Evolutionary conservation across 2,329 filamentous ascomycete species (phyloP).

Genomic region (Monosporascus sp.): DNA sequence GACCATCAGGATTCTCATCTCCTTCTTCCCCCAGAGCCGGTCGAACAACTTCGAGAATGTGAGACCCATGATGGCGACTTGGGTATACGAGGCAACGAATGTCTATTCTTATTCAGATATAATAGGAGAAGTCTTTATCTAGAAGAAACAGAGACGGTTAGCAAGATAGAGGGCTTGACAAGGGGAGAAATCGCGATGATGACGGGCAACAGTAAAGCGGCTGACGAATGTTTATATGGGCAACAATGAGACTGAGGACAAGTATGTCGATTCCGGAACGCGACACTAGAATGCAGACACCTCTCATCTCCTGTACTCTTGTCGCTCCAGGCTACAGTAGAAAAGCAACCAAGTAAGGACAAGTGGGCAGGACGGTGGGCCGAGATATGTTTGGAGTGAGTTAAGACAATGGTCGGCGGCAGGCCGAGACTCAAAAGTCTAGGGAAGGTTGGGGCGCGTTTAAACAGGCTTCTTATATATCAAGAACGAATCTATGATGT

Average conservation of each 20-base stretch:
- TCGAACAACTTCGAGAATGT: slow-evolving; percentile 96
- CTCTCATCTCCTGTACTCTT: slow-evolving; percentile 3
- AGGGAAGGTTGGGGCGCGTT: background rate
- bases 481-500: background rate
- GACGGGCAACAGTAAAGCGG: background rate
- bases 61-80: slow-evolving; percentile 86
- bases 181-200: background rate
- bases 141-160: slow-evolving; percentile 6
- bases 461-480: too few species aligned
- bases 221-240: background rate
- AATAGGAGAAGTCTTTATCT: slow-evolving; percentile 6
- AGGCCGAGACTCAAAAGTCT: background rate
- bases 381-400: slow-evolving; percentile 1
- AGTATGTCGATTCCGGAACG: background rate
- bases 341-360: slow-evolving; percentile 22
- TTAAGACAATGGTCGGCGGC: background rate
- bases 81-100: slow-evolving; percentile 32
- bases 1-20: slow-evolving; percentile 99
- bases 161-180: slow-evolving; percentile 1
- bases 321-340: slow-evolving; percentile 21
- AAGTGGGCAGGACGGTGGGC: slow-evolving; percentile 18
- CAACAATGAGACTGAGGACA: background rate
- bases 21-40: slow-evolving; percentile 97
- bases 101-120: slow-evolving; percentile 23
- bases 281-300: background rate